Conservation (phyloP, 1,284 basidiomycete genomes). For the Exsudoporus floridanus region DNA sequence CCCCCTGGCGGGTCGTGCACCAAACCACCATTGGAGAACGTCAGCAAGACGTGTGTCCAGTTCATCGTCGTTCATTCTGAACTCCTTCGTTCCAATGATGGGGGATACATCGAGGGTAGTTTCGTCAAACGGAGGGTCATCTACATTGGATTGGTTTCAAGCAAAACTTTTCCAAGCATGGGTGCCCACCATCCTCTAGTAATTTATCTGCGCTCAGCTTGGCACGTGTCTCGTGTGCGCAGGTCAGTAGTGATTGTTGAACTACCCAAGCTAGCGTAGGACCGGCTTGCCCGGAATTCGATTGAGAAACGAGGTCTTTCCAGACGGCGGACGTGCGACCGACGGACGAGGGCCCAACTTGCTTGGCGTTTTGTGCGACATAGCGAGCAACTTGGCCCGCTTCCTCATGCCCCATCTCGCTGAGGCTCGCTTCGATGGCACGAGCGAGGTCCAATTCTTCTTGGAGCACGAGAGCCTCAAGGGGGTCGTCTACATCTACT, state of each 20-base stretch:
- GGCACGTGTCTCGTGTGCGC: constrained; percentile 7
- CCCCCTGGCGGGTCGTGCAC: constrained; percentile 62
- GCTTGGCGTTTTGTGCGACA: constrained; percentile 12
- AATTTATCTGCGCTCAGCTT: neutral
- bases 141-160: constrained; percentile 4
- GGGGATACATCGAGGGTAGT: constrained; percentile 30
- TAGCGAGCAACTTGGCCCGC: constrained; percentile 32
- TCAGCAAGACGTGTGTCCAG: constrained; percentile 59
- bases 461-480: constrained; percentile 24
- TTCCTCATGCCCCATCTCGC: constrained; percentile 15
- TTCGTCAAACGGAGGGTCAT: neutral
- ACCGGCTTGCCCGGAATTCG: constrained; percentile 6
- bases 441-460: constrained; percentile 56
- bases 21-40: constrained; percentile 75
- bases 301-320: constrained; percentile 13
- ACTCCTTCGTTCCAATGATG: constrained; percentile 68
- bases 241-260: constrained; percentile 23
- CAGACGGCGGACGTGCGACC: constrained; percentile 7
- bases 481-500: constrained; percentile 19
- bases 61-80: constrained; percentile 54
- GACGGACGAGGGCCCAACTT: constrained; percentile 5
- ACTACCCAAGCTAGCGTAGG: constrained; percentile 19
- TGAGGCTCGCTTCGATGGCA: constrained; percentile 73
- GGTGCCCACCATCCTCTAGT: constrained; percentile 8
- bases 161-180: neutral